Conservation (phyloP, 306 rosid species). For the Corylus avellana region DNA sequence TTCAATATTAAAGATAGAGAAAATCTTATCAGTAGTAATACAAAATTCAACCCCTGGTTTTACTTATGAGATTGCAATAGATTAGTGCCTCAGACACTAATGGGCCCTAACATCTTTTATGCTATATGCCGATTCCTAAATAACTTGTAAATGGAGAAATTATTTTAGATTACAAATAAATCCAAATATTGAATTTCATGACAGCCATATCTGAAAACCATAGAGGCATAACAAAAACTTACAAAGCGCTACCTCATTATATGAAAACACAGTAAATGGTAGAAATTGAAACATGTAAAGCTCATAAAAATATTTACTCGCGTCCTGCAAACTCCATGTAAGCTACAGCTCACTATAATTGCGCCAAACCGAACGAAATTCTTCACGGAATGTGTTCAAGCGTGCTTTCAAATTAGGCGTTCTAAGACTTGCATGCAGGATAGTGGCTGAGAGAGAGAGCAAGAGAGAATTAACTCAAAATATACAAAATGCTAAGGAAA, state of each 20-base stretch:
- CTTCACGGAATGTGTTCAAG: conserved; percentile 95
- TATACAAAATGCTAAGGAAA: background rate
- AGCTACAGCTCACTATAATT: conserved; percentile 92
- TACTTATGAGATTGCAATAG: background rate
- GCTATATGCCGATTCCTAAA: conserved; percentile 16
- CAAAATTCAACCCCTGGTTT: background rate
- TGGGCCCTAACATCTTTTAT: background rate
- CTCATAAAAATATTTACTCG: conserved; percentile 42
- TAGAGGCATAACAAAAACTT: background rate
- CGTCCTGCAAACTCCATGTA: conserved; percentile 39
- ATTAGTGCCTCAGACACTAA: background rate
- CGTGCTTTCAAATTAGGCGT: conserved; percentile 99
- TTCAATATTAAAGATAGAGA: conserved; percentile 9
- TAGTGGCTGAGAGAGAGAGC: conserved; percentile 53
- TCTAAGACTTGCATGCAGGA: conserved; percentile 96
- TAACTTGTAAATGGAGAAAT: conserved; percentile 11
- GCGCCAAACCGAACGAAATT: conserved; percentile 99
- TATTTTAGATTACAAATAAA: background rate
- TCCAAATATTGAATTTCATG: conserved; percentile 1
- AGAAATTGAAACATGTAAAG: background rate
- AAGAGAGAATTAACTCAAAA: background rate
- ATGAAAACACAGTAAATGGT: background rate
- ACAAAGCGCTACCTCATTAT: background rate
- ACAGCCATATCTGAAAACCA: conserved; percentile 15
- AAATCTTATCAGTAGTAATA: background rate